Evolutionary conservation across 1,284 basidiomycete genomes (phyloP), one percentile per base, ranked within the genome.

Genomic region (Lignosus rhinocerotis): DNA sequence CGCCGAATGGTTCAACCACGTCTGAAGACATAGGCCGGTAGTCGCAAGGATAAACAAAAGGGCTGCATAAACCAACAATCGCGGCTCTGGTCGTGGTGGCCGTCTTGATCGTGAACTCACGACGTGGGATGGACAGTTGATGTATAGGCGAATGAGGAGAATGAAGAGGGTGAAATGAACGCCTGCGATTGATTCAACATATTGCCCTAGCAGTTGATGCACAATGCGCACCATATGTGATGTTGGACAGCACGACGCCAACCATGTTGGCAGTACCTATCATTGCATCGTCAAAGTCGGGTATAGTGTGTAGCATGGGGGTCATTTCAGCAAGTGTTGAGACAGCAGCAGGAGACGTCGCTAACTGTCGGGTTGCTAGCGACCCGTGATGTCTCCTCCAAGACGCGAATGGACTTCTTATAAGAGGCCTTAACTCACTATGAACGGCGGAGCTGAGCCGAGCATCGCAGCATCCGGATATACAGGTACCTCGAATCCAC

Each of bases 221-320:
- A 53, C 61, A 65, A 21, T 43, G 47, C 51, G 64, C 44, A 63
- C 70, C 71, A n/a, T 67, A 70, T 11, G 68, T 56, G 30, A 72
- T 38, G 3, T 61, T 66, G 7, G 70, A 67, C 14, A 72, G 52
- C 14, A 63, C 48, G 34, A 66, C 61, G 0, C 63, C 62, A 17
- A 59, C 44, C 53, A 64, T 52, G 54, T 59, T 56, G 2, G 62
- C 64, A 47, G 62, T 69, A 30, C 44, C 60, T 25, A 25, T 39
- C n/a, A 61, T 30, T 33, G 46, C 33, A n/a, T 48, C 19, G 33
- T 52, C 47, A 31, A 52, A 32, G 11, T 47, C 25, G 17, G 30
- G 21, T 32, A 45, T 9, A 38, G 44, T 33, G 6, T 10, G 25
- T 19, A 38, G n/a, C 12, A 8, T 14, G 33, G 50, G 19, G 25